Base-by-base conservation (phyloP, 2,329 filamentous ascomycete species). In the Venturiaceae sp. region DNA sequence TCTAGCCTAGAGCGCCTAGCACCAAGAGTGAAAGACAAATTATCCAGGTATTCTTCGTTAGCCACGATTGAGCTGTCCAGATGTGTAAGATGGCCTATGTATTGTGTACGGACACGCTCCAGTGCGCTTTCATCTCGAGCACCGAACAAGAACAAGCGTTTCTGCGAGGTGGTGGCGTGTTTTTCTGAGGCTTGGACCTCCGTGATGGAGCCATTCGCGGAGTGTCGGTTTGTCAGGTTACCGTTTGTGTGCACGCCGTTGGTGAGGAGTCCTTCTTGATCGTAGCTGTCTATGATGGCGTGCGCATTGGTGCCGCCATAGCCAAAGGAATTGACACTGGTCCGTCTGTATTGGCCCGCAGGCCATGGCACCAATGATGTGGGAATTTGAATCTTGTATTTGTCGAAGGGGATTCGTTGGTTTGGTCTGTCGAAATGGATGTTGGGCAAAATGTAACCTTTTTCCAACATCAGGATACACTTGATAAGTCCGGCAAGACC, bases 221-320 rank as follows among this genome's bases (percentile, higher is more conserved):
- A 19, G 6, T 3, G 8, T 8, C 39, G 21, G 8, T 21, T 6
- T 21, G 16, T 8, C n/a, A n/a, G 8, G 11, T 19, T 57, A 1
- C 34, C 36, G 5, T 30, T 46, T 9, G 19, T 32, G 28, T 56
- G 32, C 21, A 47, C 37, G 23, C 11, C 30, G 53, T 30, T 41
- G 3, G 14, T 14, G n/a, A 14, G 21, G 16, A n/a, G 2, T 3
- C 7, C 39, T 5, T 16, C 3, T 3, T 30, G 23, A 16, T 59
- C 33, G 39, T 58, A 64, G 32, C 28, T 57, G 33, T 68, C 66
- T 9, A 68, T 3, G 36, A 68, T 65, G 16, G 52, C 64, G 46
- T 69, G 67, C 1, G 62, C 64, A 44, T 69, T 68, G 7, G 63
- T 60, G 1, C 67, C 67, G 9, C 67, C 67, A 46, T 66, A 65